These are phyloP conservation scores for Exophiala viscosa DNA, from an alignment of 2,329 filamentous ascomycete species.

Conservation along the genomic window DNA sequence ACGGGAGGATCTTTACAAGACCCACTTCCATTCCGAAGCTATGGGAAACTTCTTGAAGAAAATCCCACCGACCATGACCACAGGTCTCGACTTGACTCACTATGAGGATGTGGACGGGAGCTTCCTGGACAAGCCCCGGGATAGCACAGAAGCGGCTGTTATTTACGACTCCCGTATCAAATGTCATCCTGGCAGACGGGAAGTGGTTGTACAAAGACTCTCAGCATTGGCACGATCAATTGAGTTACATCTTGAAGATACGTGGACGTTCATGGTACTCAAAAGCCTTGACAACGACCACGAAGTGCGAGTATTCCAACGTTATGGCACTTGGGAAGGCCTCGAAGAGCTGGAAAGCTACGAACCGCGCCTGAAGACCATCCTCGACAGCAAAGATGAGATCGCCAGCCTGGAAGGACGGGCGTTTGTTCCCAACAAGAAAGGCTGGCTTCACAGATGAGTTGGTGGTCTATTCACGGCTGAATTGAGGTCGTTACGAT, in stretches of 20 bases:
- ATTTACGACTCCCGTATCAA: constrained; percentile 34
- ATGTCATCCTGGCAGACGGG: constrained; percentile 16
- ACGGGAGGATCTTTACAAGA: constrained; percentile 34
- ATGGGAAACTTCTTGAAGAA: constrained; percentile 33
- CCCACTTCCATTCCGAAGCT: constrained; percentile 32
- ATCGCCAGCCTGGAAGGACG: constrained; percentile 3
- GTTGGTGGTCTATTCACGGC: no score
- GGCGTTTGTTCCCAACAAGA: neutral
- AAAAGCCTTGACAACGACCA: constrained; percentile 1
- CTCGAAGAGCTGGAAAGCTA: neutral
- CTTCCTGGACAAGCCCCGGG: constrained; percentile 31
- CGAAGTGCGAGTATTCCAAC: neutral
- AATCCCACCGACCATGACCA: constrained; percentile 32
- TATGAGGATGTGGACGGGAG: constrained; percentile 32
- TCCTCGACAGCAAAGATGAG: neutral
- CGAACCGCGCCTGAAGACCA: neutral
- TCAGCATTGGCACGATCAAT: constrained; percentile 18
- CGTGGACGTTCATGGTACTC: constrained; percentile 7
- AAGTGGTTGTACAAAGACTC: constrained; percentile 14
- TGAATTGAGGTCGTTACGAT: no score
- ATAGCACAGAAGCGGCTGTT: constrained; percentile 26
- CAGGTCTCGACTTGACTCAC: constrained; percentile 35
- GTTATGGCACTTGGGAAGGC: neutral
- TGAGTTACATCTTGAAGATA: neutral
- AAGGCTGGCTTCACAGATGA: constrained; percentile 7